Conservation (phyloP, 2,329 filamentous ascomycete species). For the Phyllachora maydis region DNA sequence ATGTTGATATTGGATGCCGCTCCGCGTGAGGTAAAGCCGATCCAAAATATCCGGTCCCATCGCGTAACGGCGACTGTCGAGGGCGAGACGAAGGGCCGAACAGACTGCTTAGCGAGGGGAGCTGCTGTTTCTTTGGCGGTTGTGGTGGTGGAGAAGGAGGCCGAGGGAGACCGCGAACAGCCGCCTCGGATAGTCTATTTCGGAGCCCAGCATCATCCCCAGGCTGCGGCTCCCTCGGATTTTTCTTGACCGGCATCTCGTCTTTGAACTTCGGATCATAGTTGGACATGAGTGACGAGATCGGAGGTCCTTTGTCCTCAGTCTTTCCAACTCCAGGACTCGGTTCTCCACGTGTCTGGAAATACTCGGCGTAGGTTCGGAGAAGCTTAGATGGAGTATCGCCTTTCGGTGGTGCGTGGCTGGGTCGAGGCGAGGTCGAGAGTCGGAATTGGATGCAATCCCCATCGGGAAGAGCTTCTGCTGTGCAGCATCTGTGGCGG, state of each 20-base stretch:
- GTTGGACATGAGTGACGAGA: conserved; percentile 35
- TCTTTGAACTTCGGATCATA: conserved; percentile 26
- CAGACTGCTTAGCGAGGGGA: conserved; percentile 34
- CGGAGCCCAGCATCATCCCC: too few species aligned
- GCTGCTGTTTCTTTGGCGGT: conserved; percentile 20
- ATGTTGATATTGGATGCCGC: too few species aligned
- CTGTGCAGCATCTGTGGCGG: too few species aligned
- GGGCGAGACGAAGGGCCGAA: conserved; percentile 26
- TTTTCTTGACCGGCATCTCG: conserved; percentile 20
- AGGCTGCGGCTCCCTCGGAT: conserved; percentile 14
- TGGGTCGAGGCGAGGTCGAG: conserved; percentile 26
- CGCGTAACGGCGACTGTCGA: conserved; percentile 24
- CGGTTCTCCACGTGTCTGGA: conserved; percentile 22
- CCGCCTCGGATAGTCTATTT: too few species aligned
- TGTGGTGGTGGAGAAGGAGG: too few species aligned
- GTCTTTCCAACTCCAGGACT: conserved; percentile 20
- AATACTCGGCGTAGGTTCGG: conserved; percentile 28
- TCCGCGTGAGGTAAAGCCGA: too few species aligned
- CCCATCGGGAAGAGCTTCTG: conserved; percentile 27
- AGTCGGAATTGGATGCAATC: conserved; percentile 27
- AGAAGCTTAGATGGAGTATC: conserved; percentile 33
- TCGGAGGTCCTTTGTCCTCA: conserved; percentile 20
- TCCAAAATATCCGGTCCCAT: too few species aligned
- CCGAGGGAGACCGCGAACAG: too few species aligned
- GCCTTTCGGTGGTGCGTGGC: too few species aligned